Percentiles rank a stretch among this genome's conserved stretches.
Evolutionary conservation across 371 early-diverging fungal genomes (phyloP).

Genomic region (Circinella minor): DNA sequence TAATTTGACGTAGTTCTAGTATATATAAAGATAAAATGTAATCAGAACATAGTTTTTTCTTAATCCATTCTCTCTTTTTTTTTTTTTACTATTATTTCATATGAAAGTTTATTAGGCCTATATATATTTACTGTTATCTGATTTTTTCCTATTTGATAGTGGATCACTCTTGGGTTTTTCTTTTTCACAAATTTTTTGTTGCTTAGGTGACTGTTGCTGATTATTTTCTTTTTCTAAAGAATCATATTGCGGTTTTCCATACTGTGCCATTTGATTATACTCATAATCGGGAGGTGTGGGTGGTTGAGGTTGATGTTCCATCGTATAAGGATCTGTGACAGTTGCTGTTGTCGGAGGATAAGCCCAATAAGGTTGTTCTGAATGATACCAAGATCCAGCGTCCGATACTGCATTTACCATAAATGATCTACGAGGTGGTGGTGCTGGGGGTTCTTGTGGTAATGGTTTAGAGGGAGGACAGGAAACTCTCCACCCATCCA

Average conservation of each 20-base stretch:
- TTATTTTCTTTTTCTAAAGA: neutral
- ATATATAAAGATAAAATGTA: neutral
- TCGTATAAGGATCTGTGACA: neutral
- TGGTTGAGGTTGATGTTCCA: slow-evolving; percentile 2
- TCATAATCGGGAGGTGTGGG: neutral
- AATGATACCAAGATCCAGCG: slow-evolving; percentile 3
- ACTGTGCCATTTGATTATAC: neutral
- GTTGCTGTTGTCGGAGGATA: slow-evolving; percentile 10
- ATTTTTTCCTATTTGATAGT: no score
- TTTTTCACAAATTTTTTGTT: neutral
- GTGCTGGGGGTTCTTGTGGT: slow-evolving; percentile 32
- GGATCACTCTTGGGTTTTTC: no score
- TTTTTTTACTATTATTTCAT: no score
- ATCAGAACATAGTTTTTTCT: no score
- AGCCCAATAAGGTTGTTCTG: slow-evolving; percentile 8
- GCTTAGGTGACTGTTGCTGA: neutral
- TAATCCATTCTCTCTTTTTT: no score
- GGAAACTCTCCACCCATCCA: slow-evolving; percentile 2
- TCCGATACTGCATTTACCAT: slow-evolving; percentile 5
- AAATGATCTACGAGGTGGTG: slow-evolving; percentile 27
- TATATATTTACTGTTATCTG: neutral
- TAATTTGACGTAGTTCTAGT: slow-evolving; percentile 38
- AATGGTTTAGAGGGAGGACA: slow-evolving; percentile 24
- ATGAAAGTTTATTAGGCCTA: no score
- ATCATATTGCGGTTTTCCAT: neutral